Percentiles rank a stretch among this genome's conserved stretches.
These are phyloP conservation scores for Toxicodendron radicans DNA, from an alignment of 345 rosid species.

Conservation along the genomic window DNA sequence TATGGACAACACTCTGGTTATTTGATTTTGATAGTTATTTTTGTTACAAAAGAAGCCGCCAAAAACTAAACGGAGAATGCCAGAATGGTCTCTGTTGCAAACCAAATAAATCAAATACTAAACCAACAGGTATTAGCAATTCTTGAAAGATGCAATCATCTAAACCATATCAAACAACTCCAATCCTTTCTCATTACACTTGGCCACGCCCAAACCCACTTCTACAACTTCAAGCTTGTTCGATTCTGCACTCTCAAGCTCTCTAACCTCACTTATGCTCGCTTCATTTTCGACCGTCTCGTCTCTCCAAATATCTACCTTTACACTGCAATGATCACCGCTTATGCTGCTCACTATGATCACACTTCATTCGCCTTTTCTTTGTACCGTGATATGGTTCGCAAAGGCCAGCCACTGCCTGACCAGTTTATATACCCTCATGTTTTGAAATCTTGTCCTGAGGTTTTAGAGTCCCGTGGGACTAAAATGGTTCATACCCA, in stretches of 20 bases:
- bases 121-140: conserved; percentile 32
- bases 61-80: background rate
- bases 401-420: conserved; percentile 48
- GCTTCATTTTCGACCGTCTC: conserved; percentile 57
- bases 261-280: conserved; percentile 56
- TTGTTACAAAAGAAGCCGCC: background rate
- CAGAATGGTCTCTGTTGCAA: conserved; percentile 5
- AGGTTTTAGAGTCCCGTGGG: conserved; percentile 30
- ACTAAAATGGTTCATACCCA: conserved; percentile 63
- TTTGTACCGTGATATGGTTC: conserved; percentile 59
- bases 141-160: conserved; percentile 50
- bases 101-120: conserved; percentile 18
- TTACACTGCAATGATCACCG: conserved; percentile 29
- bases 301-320: conserved; percentile 56
- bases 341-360: no score
- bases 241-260: conserved; percentile 69
- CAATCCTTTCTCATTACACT: conserved; percentile 54
- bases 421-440: conserved; percentile 76
- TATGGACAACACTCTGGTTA: no score
- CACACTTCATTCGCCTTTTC: background rate
- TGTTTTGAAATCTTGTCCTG: conserved; percentile 54
- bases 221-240: conserved; percentile 71
- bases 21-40: no score
- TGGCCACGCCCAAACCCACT: conserved; percentile 60
- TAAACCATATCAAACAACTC: conserved; percentile 71